Conservation (phyloP, 805 yeast genomes). For the Candida caryicola region DNA sequence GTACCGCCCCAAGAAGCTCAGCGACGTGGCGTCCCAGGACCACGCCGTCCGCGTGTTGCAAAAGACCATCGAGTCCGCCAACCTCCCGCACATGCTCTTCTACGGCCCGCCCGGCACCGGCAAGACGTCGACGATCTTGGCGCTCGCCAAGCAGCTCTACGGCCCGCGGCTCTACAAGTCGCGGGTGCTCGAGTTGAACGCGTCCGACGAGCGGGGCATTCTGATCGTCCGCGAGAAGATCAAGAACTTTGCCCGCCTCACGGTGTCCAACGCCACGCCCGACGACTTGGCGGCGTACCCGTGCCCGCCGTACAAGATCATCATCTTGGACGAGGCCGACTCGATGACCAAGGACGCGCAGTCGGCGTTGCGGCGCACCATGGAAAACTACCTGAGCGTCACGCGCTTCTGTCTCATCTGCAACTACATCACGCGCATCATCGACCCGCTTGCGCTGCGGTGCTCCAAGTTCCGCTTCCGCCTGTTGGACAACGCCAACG, state of each 20-base stretch:
- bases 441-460: constrained; percentile 94
- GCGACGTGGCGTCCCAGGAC: constrained; percentile 89
- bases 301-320: constrained; percentile 93
- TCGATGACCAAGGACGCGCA: constrained; percentile 98
- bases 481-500: constrained; percentile 67
- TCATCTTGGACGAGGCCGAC: constrained; percentile 93
- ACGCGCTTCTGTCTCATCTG: constrained; percentile 92
- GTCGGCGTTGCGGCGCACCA: constrained; percentile 88
- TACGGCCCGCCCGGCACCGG: constrained; percentile 96
- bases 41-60: constrained; percentile 82
- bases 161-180: constrained; percentile 66
- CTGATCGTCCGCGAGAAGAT: constrained; percentile 82
- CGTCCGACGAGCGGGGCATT: constrained; percentile 90
- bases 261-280: constrained; percentile 75
- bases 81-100: constrained; percentile 87
- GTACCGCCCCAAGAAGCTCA: constrained; percentile 77
- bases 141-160: constrained; percentile 74
- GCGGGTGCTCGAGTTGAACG: constrained; percentile 79
- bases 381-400: constrained; percentile 85
- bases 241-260: constrained; percentile 80
- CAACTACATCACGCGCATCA: constrained; percentile 93
- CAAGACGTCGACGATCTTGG: constrained; percentile 83
- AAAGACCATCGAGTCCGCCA: constrained; percentile 73
- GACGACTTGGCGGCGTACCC: constrained; percentile 75
- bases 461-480: constrained; percentile 94